These are phyloP conservation scores for Cerioporus squamosus DNA, from an alignment of 1,284 basidiomycete species.

Conservation along the genomic window DNA sequence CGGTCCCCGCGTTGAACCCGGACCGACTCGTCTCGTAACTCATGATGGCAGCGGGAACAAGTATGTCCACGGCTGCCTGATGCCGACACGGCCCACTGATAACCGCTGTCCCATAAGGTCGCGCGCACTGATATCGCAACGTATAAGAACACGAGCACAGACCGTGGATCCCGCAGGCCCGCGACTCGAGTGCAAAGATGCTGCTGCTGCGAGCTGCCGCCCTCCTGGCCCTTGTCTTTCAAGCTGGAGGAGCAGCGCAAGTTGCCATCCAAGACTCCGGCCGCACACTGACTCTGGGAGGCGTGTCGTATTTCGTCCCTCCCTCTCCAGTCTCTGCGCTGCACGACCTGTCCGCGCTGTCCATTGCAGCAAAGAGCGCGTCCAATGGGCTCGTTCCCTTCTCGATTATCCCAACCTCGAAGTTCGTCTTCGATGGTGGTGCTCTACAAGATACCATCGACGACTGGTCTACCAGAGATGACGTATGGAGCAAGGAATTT, in stretches of 20 bases:
- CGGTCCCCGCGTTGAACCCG: no score
- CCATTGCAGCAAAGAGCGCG: slow-evolving; percentile 1
- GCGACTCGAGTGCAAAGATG: not conserved
- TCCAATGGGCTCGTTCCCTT: slow-evolving; percentile 28
- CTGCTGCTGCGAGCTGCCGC: not conserved
- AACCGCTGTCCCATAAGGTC: no score
- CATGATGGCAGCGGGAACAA: no score
- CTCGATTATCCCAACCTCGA: slow-evolving; percentile 30
- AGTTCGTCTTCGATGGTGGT: slow-evolving; percentile 20
- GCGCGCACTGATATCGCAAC: no score
- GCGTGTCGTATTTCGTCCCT: slow-evolving; percentile 33
- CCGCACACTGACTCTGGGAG: slow-evolving; percentile 28
- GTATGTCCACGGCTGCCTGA: no score
- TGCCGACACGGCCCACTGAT: no score
- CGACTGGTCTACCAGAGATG: slow-evolving; percentile 26
- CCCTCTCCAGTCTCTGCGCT: slow-evolving; percentile 31
- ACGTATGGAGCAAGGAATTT: slow-evolving; percentile 35
- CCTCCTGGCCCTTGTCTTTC: not conserved
- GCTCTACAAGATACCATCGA: slow-evolving; percentile 24
- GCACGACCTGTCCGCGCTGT: slow-evolving; percentile 12
- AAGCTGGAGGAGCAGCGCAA: slow-evolving; percentile 6
- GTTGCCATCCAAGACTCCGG: slow-evolving; percentile 19
- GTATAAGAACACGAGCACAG: no score
- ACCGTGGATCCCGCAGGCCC: no score
- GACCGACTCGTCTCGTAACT: no score